phyloP scores from a whole-genome alignment of 768 basidiomycete genomes.

The Serendipita sp. region DNA sequence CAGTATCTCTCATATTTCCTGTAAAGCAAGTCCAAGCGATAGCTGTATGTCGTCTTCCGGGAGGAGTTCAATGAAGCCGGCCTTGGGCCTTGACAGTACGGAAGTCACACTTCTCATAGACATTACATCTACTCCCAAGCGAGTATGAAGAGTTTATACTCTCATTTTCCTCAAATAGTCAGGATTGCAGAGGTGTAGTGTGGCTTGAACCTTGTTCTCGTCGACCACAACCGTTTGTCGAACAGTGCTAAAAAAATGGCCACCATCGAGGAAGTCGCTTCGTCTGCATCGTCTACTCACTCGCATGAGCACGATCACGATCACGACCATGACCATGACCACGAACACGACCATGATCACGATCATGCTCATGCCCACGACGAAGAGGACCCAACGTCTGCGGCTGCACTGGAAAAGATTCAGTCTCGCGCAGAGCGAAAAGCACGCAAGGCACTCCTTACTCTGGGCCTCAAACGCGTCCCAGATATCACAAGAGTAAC shows the following conservation, averaged over 20 bases:
- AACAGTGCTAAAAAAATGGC: conserved; percentile 20
- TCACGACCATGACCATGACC: conserved; percentile 33
- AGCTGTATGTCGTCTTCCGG: no score
- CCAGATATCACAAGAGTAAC: conserved; percentile 89
- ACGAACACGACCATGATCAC: conserved; percentile 38
- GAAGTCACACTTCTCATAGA: no score
- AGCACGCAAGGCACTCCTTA: conserved; percentile 82
- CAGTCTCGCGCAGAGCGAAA: conserved; percentile 91
- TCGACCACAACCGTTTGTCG: no score
- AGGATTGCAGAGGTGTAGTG: no score
- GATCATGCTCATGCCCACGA: conserved; percentile 20
- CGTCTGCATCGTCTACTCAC: conserved; percentile 47
- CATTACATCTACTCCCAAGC: no score
- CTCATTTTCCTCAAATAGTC: no score
- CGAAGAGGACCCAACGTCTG: conserved; percentile 73
- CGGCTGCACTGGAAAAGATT: conserved; percentile 78
- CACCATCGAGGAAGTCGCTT: conserved; percentile 67
- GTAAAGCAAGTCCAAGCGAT: no score
- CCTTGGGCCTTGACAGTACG: no score
- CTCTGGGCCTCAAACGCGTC: conserved; percentile 85
- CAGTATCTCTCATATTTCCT: no score
- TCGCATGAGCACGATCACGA: conserved; percentile 36
- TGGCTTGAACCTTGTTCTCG: no score
- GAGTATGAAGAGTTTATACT: no score
- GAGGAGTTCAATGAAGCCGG: no score